Evolutionary conservation across 441 rosid species (phyloP).

Genomic region (Erodium texanum): DNA sequence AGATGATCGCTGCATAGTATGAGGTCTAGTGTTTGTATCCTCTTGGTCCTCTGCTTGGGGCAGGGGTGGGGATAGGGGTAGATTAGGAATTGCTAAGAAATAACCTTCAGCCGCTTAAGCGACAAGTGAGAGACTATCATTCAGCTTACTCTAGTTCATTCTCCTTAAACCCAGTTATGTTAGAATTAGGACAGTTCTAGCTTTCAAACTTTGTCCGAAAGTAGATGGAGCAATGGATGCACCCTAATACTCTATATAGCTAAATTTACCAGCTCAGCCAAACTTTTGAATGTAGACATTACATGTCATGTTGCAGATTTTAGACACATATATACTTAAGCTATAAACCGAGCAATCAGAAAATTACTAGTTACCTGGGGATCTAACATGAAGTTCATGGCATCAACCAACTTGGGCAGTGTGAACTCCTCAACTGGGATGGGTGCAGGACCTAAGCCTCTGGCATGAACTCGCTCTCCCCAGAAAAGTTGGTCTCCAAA

Average conservation of each 20-base stretch:
- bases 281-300: background rate
- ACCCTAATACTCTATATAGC: background rate
- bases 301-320: background rate
- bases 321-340: background rate
- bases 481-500: slow-evolving; percentile 98
- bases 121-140: too few species aligned
- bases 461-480: slow-evolving; percentile 85
- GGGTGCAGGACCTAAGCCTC: slow-evolving; percentile 87
- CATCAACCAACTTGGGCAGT: slow-evolving; percentile 59
- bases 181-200: too few species aligned
- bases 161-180: too few species aligned
- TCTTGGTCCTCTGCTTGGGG: too few species aligned
- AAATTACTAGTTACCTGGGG: slow-evolving; percentile 40
- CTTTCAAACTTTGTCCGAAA: too few species aligned
- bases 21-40: too few species aligned
- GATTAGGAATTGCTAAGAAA: too few species aligned
- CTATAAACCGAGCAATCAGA: background rate
- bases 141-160: too few species aligned
- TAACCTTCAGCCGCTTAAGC: too few species aligned
- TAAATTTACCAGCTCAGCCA: background rate
- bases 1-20: too few species aligned
- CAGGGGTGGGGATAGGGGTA: too few species aligned
- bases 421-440: slow-evolving; percentile 90
- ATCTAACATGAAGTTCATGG: slow-evolving; percentile 71
- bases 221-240: background rate